Evolutionary conservation across 495 filamentous ascomycete species (phyloP).

Genomic region (Geopyxis carbonaria): DNA sequence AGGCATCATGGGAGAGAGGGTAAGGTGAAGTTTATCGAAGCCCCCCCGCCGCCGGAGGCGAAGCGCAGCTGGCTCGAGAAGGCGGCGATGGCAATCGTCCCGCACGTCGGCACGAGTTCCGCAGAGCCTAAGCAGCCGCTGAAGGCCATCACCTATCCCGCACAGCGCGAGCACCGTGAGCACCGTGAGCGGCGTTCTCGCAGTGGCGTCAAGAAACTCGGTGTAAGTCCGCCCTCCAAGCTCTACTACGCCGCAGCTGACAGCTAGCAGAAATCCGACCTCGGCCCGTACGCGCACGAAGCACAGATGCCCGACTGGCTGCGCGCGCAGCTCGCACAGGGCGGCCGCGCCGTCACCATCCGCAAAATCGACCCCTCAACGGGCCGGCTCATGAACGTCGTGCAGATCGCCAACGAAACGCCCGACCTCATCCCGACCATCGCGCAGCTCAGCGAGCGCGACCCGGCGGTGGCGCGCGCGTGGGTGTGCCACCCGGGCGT

Average conservation of each 20-base stretch:
- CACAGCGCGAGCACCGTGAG: background rate
- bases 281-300: slow-evolving; percentile 77
- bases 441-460: slow-evolving; percentile 51
- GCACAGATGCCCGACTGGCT: slow-evolving; percentile 77
- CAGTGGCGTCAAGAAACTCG: slow-evolving; percentile 1
- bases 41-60: no score
- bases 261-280: slow-evolving; percentile 34
- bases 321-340: slow-evolving; percentile 45
- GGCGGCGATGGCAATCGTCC: background rate
- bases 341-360: slow-evolving; percentile 38
- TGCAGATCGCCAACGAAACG: slow-evolving; percentile 43
- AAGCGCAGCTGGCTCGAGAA: slow-evolving; percentile 4
- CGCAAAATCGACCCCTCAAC: slow-evolving; percentile 37
- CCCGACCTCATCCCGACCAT: slow-evolving; percentile 58
- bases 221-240: background rate
- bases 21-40: no score
- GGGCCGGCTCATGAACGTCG: slow-evolving; percentile 31
- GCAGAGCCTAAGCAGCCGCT: background rate
- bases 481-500: slow-evolving; percentile 66
- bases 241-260: slow-evolving; percentile 8
- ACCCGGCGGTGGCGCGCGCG: slow-evolving; percentile 43
- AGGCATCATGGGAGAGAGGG: slow-evolving; percentile 2
- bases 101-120: background rate
- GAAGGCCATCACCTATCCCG: background rate
- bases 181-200: no score